Percentiles rank a stretch among this genome's conserved stretches.
These are phyloP conservation scores for Cystobasidium pallidum DNA, from an alignment of 1,284 basidiomycete genomes.

Conservation along the genomic window DNA sequence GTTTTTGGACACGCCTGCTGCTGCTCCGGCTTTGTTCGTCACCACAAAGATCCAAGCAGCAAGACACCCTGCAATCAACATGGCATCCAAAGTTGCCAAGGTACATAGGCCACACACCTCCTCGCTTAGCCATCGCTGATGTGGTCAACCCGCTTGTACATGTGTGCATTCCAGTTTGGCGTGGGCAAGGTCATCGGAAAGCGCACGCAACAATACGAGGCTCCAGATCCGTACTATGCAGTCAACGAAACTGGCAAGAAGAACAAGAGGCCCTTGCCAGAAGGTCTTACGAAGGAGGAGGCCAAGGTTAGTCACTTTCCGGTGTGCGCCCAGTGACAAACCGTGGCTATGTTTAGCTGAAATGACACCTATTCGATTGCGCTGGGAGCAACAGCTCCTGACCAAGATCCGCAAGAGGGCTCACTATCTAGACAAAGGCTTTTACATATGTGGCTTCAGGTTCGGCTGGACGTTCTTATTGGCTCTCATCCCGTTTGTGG, in stretches of 20 bases:
- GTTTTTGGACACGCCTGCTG: neutral
- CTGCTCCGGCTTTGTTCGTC: neutral
- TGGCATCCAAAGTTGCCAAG: slow-evolving; percentile 18
- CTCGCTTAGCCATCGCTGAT: neutral
- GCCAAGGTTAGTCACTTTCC: slow-evolving; percentile 7
- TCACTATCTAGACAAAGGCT: slow-evolving; percentile 79
- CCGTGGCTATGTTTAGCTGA: neutral
- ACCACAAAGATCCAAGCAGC: neutral
- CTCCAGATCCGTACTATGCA: slow-evolving; percentile 36
- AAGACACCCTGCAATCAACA: neutral
- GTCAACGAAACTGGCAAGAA: slow-evolving; percentile 51
- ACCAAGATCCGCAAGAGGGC: slow-evolving; percentile 63
- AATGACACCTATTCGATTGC: neutral
- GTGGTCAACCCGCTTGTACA: too few species aligned
- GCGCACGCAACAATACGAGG: slow-evolving; percentile 20
- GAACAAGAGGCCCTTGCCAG: slow-evolving; percentile 57
- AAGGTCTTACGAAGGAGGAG: slow-evolving; percentile 30
- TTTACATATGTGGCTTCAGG: slow-evolving; percentile 76
- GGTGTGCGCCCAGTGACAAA: neutral
- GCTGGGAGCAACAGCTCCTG: slow-evolving; percentile 21
- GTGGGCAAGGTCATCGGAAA: slow-evolving; percentile 17
- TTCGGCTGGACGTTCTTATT: slow-evolving; percentile 63
- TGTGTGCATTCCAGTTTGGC: slow-evolving; percentile 15
- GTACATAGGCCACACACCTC: neutral
- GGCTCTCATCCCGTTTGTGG: slow-evolving; percentile 46